phyloP scores from a whole-genome alignment of 768 basidiomycete genomes.

The Naganishia antarctica region DNA sequence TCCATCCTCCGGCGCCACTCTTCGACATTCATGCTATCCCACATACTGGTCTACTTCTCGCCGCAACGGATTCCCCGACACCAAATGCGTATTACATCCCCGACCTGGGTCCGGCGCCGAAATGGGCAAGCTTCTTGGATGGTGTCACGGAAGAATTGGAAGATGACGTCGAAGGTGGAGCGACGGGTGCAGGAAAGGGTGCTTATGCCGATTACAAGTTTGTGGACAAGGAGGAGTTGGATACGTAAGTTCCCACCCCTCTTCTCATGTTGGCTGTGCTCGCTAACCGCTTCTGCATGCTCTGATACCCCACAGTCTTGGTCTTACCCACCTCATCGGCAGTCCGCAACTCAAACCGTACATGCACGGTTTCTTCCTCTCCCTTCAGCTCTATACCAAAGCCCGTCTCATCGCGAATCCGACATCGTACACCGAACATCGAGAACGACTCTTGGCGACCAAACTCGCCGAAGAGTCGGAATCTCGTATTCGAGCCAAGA shows the following conservation, averaged over 20 bases:
- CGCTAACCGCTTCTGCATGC: conserved; percentile 52
- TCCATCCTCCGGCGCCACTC: conserved; percentile 82
- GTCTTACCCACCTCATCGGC: conserved; percentile 90
- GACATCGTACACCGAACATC: conserved; percentile 88
- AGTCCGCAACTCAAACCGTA: conserved; percentile 95
- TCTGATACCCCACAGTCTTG: conserved; percentile 54
- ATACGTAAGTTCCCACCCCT: conserved; percentile 52
- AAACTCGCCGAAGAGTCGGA: conserved; percentile 93
- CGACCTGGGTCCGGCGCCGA: conserved; percentile 90
- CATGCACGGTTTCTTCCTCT: conserved; percentile 99
- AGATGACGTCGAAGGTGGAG: conserved; percentile 71
- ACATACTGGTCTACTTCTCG: conserved; percentile 79
- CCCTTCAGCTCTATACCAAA: conserved; percentile 90
- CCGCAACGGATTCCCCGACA: conserved; percentile 93
- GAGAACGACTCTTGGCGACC: conserved; percentile 76
- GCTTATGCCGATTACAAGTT: conserved; percentile 98
- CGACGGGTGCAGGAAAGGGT: conserved; percentile 36
- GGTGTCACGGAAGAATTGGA: conserved; percentile 95
- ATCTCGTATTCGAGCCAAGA: conserved; percentile 78
- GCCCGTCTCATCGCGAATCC: conserved; percentile 95
- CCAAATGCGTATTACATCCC: conserved; percentile 94
- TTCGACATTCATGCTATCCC: conserved; percentile 88
- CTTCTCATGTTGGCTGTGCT: neutral
- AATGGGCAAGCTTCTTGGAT: conserved; percentile 96
- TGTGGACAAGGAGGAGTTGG: conserved; percentile 77